phyloP scores from a whole-genome alignment of 108 stramenopile species.

The Fistulifera solaris region DNA sequence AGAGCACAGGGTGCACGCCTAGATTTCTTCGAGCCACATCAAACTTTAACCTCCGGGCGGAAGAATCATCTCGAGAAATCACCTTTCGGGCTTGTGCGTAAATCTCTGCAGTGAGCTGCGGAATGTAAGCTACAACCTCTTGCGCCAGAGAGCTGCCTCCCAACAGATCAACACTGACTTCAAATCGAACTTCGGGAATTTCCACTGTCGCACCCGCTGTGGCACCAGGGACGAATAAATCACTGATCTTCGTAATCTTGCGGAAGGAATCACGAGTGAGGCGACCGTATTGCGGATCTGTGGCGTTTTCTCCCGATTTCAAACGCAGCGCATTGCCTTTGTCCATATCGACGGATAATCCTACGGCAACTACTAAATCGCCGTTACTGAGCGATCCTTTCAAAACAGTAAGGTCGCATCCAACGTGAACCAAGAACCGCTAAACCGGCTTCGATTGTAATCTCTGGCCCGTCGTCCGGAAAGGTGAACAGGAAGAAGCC shows the following conservation, averaged over 20 bases:
- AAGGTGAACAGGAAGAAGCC: slow-evolving; percentile 26
- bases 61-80: neutral
- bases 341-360: slow-evolving; percentile 22
- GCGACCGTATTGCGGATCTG: slow-evolving; percentile 10
- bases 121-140: slow-evolving; percentile 6
- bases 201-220: slow-evolving; percentile 7
- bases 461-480: slow-evolving; percentile 10
- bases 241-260: slow-evolving; percentile 10
- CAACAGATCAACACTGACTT: neutral
- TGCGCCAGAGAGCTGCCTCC: neutral
- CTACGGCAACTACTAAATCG: slow-evolving; percentile 17
- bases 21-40: neutral
- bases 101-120: neutral
- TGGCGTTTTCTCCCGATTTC: slow-evolving; percentile 8
- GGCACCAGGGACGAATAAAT: slow-evolving; percentile 16
- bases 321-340: slow-evolving; percentile 20
- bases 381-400: slow-evolving; percentile 5
- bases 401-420: slow-evolving; percentile 15
- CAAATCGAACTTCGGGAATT: too few relatives aligned
- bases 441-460: slow-evolving; percentile 12
- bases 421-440: slow-evolving; percentile 2
- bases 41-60: neutral
- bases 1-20: neutral
- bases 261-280: slow-evolving; percentile 8
- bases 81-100: neutral